Conservation (phyloP, 73 alveolate species). For the Paraurostyla sp. region DNA sequence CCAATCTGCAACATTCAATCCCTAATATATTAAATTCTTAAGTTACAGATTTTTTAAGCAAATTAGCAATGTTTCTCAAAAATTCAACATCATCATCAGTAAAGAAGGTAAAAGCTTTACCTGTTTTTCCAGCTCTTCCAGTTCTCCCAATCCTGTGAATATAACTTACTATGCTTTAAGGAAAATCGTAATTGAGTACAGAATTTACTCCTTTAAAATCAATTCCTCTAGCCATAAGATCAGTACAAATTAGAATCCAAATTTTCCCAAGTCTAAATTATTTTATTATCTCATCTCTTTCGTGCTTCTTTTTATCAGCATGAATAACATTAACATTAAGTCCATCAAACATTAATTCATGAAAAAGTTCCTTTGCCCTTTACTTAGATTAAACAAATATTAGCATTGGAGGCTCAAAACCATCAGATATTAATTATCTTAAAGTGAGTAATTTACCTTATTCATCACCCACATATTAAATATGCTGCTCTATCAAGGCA, state of each 20-base stretch:
- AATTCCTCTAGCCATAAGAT: constrained; percentile 93
- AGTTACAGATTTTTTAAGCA: constrained; percentile 80
- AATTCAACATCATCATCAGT: constrained; percentile 92
- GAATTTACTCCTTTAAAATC: constrained; percentile 86
- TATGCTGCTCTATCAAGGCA: constrained; percentile 79
- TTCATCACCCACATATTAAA: constrained; percentile 89
- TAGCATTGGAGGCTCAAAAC: constrained; percentile 96
- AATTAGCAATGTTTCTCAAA: constrained; percentile 80
- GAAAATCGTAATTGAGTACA: constrained; percentile 95
- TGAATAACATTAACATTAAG: constrained; percentile 88
- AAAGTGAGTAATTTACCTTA: constrained; percentile 89
- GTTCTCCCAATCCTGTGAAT: constrained; percentile 92
- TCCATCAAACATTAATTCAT: constrained; percentile 89
- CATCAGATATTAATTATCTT: constrained; percentile 77
- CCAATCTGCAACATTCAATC: constrained; percentile 91
- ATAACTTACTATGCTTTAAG: constrained; percentile 89
- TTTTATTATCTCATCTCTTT: constrained; percentile 92
- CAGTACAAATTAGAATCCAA: constrained; percentile 97
- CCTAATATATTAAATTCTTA: no score
- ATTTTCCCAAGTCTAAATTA: constrained; percentile 92
- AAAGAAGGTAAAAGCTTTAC: constrained; percentile 91
- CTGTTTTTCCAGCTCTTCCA: constrained; percentile 90
- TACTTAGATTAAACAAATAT: constrained; percentile 96
- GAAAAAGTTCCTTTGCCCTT: constrained; percentile 90
- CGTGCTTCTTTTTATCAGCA: constrained; percentile 89